Evolutionary conservation across 371 early-diverging fungal species (phyloP), one percentile per base, ranked within the genome.

Genomic region (Thermomucor indicae-seudaticae): DNA sequence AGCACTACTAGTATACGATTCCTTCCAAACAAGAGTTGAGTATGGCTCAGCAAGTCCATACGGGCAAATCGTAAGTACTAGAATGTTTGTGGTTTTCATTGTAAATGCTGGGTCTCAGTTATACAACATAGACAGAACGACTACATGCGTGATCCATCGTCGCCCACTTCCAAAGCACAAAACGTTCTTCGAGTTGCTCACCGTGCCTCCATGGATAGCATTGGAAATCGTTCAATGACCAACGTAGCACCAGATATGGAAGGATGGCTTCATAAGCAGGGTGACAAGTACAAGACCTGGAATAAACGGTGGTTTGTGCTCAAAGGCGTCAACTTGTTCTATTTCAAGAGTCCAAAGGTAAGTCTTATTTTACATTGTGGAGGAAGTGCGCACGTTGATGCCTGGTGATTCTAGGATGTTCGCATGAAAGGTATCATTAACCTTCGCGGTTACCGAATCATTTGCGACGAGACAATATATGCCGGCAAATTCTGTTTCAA

Each of bases 221-320:
- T 61, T 52, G 49, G 43, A 2, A 48, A 56, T 8, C 61, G 57
- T 17, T 23, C 34, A 17, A 47, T 44, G 11, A 29, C 35, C 3
- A 44, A 44, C 43, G 51, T 54, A 1, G 32, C 51, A 28, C 76
- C 80, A 8, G 83, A 80, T 47, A 67, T 75, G 57, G 77, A 80
- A 49, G 83, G 83, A 10, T 83, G 76, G 74, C 64, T 86, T 23
- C 72, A 74, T 53, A 84, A 84, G 51, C 82, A 81, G 58, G 78
- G 81, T 2, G 81, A 77, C 34, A 72, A 71, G 12, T 83, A 79
- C 58, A 78, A 79, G 34, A 75, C 73, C 1, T 86, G 84, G 83
- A 84, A 84, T 55, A 70, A 65, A 23, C 74, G 86, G 12, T 86
- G 79, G 79, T 86, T 81, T 53, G 79, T 80, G 35, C 68, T 86